These are phyloP conservation scores for Cyclotella kingstonii DNA, from an alignment of 108 stramenopile genomes.

Conservation along the genomic window DNA sequence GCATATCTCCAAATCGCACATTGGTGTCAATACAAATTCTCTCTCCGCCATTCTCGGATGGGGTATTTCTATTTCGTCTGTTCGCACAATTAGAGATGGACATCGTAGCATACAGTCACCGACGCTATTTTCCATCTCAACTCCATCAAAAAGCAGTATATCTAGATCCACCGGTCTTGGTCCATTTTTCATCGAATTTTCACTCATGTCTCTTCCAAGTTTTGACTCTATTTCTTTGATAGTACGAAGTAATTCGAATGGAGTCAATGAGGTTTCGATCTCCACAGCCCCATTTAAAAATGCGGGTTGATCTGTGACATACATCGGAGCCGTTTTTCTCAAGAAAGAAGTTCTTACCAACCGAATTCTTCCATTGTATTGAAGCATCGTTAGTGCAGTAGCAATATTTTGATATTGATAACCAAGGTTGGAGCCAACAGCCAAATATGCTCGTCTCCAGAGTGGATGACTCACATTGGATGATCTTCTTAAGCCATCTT, in stretches of 20 bases:
- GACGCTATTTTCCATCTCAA: slow-evolving; percentile 19
- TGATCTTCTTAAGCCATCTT: too few species aligned
- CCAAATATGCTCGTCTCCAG: slow-evolving; percentile 58
- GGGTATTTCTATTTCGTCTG: slow-evolving; percentile 67
- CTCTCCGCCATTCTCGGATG: slow-evolving; percentile 86
- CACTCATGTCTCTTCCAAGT: slow-evolving; percentile 64
- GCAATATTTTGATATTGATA: slow-evolving; percentile 59
- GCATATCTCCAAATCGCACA: slow-evolving; percentile 77
- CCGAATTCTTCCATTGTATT: slow-evolving; percentile 14
- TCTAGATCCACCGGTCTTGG: slow-evolving; percentile 93
- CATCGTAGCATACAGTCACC: not conserved
- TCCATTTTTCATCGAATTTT: slow-evolving; percentile 53
- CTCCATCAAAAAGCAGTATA: slow-evolving; percentile 65
- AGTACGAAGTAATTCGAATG: slow-evolving; percentile 49
- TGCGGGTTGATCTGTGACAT: slow-evolving; percentile 78
- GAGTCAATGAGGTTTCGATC: slow-evolving; percentile 61
- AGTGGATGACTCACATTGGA: not conserved
- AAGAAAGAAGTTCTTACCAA: slow-evolving; percentile 76
- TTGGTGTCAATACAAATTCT: slow-evolving; percentile 92
- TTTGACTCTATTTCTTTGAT: slow-evolving; percentile 67
- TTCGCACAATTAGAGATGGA: slow-evolving; percentile 38
- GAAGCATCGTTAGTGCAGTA: slow-evolving; percentile 47
- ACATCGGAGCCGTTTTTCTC: slow-evolving; percentile 80
- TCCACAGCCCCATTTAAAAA: slow-evolving; percentile 88
- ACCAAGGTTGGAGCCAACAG: slow-evolving; percentile 86